Evolutionary conservation across 805 yeast species (phyloP), one percentile per base, ranked within the genome.

Genomic region (Ogataea paradorogensis): DNA sequence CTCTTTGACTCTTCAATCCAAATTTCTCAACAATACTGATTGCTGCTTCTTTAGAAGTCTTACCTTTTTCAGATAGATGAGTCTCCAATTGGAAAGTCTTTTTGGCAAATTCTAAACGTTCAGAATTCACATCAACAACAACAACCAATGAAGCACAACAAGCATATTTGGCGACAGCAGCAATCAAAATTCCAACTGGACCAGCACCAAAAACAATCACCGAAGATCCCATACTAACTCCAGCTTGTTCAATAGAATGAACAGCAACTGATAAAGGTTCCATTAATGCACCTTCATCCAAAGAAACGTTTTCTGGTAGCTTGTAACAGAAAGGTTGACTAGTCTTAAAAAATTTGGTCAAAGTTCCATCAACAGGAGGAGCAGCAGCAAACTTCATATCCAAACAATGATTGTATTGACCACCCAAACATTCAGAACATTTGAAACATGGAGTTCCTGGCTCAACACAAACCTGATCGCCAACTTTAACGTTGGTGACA

Each of bases 381-480:
- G 71, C 56, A 2, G 76, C 76, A 9, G 65, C 50, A 38, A 70
- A 65, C 32, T 64, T 65, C 47, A 70, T 56, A 33, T 63, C 53
- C 4, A 59, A 48, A 45, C 77, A 71, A 29, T 70, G 65, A 51
- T 71, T 71, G 29, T 67, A 62, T 35, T 55, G 56, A 2, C 73
- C 74, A 22, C 50, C 35, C 7, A 40, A 34, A 52, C 76, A 71
- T 25, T 67, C 62, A 27, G 59, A 65, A 46, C 76, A 69, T 15
- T 56, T 59, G 53, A 67, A 51, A 50, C 65, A 82, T 27, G 77
- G 76, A 24, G 78, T 77, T 1, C 80, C 70, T 6, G 84, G 80
- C 50, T 80, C 85, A 16, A 80, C 73, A 15, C 74, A 80, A 23
- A 82, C 86, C 31, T 73, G 72, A 53, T 78, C 81, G 10, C 84